phyloP scores from a whole-genome alignment of 2,329 filamentous ascomycete genomes.

The Diplodia sapinea region DNA sequence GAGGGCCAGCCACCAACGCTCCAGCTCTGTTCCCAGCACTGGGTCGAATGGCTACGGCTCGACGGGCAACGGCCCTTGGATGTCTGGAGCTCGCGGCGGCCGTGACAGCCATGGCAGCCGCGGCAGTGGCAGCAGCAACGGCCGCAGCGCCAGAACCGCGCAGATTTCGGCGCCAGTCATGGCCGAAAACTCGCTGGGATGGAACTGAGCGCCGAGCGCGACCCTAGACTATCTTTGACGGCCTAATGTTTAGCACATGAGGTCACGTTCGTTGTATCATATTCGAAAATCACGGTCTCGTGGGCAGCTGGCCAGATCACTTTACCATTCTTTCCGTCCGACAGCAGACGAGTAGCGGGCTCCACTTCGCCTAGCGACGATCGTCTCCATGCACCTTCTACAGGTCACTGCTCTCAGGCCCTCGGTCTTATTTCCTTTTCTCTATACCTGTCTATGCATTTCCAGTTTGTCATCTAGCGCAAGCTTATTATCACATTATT shows the following conservation, averaged over 20 bases:
- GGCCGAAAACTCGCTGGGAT: conserved; percentile 92
- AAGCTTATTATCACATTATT: conserved; percentile 41
- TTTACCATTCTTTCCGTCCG: conserved; percentile 25
- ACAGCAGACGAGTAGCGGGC: conserved; percentile 10
- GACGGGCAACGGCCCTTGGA: conserved; percentile 54
- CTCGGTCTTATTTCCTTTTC: conserved; percentile 39
- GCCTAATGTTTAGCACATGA: conserved; percentile 31
- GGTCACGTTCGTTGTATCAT: conserved; percentile 42
- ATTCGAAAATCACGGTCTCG: conserved; percentile 33
- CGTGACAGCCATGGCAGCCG: conserved; percentile 47
- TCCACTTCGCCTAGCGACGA: not conserved
- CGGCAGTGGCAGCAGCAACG: conserved; percentile 68
- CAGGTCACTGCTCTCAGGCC: conserved; percentile 31
- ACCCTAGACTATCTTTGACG: conserved; percentile 11
- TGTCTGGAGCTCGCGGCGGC: conserved; percentile 51
- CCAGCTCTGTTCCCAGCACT: conserved; percentile 77
- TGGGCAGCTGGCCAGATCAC: conserved; percentile 24
- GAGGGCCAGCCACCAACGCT: conserved; percentile 75
- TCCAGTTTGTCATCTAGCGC: conserved; percentile 35
- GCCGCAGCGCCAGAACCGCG: conserved; percentile 67
- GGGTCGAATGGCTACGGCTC: conserved; percentile 55
- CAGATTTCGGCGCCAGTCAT: conserved; percentile 89
- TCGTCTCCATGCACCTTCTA: conserved; percentile 30
- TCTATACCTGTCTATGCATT: conserved; percentile 46
- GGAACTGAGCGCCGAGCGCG: conserved; percentile 69